Evolutionary conservation across 306 rosid species (phyloP), one percentile per base, ranked within the genome.

Genomic region (Trifolium dubium): DNA sequence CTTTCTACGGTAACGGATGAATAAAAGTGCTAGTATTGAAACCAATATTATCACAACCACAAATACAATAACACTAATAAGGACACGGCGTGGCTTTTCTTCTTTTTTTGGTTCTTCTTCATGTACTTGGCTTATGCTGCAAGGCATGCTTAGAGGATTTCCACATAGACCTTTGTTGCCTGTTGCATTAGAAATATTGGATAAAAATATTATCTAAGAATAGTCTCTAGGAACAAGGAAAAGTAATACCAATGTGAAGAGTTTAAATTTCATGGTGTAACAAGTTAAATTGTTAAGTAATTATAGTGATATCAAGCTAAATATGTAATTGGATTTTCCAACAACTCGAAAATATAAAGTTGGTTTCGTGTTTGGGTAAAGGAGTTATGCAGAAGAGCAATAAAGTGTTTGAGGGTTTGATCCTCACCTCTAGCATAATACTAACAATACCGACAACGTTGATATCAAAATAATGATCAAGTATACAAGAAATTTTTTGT

Each of bases 121-220:
- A 10, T 10, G 32, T 31, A 50, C 12, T 49, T 31, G n/a, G 58
- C n/a, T 41, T 39, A 39, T 77, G 8, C 2, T 41, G 88, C 98
- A 91, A 76, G 85, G 7, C 8, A 3, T 23, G 43, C 12, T 55
- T 32, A 94, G 77, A 58, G 96, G 95, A 64, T 35, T 72, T 77
- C 95, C 98, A 47, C 98, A 94, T 39, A 94, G 66, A 18, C 55
- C 93, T 12, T 31, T 10, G 81, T 92, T 88, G 8, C 93, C 99
- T 93, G 83, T 75, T 72, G 49, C 75, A 69, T 60, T 8, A 50
- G 58, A 77, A 66, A 64, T 14, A 31, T 69, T 62, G 67, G 59
- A 49, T 66, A 6, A 56, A 61, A 60, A 32, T 28, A 32, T 23
- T 35, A 28, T 54, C 47, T 54, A 37, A 10, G 12, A 19, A 31